Base-by-base conservation (phyloP, 1,139 yeast species). In the Scheffersomyces segobiensis region DNA sequence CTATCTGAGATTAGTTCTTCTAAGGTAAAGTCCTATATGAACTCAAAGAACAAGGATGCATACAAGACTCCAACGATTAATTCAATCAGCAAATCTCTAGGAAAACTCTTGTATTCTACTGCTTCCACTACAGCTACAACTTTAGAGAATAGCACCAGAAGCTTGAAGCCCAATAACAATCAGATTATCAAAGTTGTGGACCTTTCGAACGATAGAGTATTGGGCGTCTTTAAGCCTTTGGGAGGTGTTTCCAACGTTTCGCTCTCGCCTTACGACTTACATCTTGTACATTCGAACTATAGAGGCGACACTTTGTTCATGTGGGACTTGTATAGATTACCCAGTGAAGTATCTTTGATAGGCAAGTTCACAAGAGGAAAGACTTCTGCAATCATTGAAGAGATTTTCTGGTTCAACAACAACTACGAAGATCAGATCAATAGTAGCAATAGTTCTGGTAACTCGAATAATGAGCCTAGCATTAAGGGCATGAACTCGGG, bases 361-460 rank as follows among this genome's bases (percentile, higher is more conserved):
- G 92, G 90, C 17, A 84, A 85, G 62, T 87, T 86, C 64, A 74
- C 73, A 12, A 76, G 93, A 50, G 93, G 93, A 3, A 86, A 85
- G 65, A 87, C 91, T 0, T 81, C 87, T 3, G 87, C 90, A 0
- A 70, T 77, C 2, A 80, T 87, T 18, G 74, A 77, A 50, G 79
- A 82, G 22, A 73, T 87, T 2, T 71, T 81, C 49, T 88, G 93
- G 93, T 81, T 80, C 54, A 72, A 76, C 39, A 77, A 75, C 60
- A 63, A 61, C 53, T 59, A 52, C 46, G 54, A 57, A 12, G 55
- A 57, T 3, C 55, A 46, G 46, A 39, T 52, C 5, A 52, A 53
- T 19, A 32, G 22, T 18, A 53, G 49, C 32, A 39, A 20, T 6
- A 32, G 18, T 53, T 26, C 46, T 32, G 51, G 32, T 5, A 24